Evolutionary conservation across 805 yeast genomes (phyloP).

Genomic region (Blastobotrys chiropterorum): DNA sequence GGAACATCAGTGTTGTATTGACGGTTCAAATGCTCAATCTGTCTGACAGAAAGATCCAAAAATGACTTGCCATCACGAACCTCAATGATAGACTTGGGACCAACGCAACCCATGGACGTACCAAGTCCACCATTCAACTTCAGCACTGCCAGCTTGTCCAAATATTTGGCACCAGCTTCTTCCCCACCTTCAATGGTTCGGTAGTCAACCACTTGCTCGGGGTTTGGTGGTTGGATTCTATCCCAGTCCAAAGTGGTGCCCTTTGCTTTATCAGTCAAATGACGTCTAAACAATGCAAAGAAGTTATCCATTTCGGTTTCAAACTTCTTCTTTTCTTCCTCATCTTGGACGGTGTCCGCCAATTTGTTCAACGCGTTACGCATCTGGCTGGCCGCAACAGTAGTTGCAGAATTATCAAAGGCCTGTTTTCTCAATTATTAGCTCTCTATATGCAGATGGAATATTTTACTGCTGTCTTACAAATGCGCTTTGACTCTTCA

Average conservation of each 20-base stretch:
- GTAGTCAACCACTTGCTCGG: conserved; percentile 85
- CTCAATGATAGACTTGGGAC: conserved; percentile 93
- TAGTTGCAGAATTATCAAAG: conserved; percentile 89
- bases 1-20: conserved; percentile 91
- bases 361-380: conserved; percentile 87
- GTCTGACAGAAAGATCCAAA: conserved; percentile 91
- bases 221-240: conserved; percentile 82
- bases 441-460: neutral
- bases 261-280: conserved; percentile 80
- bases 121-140: conserved; percentile 98
- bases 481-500: conserved; percentile 64
- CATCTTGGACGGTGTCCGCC: conserved; percentile 68
- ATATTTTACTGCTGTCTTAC: conserved; percentile 34
- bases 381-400: conserved; percentile 96
- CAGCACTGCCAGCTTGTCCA: conserved; percentile 85
- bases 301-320: conserved; percentile 93
- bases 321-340: conserved; percentile 43
- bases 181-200: conserved; percentile 37
- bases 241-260: conserved; percentile 90
- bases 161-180: conserved; percentile 38
- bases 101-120: conserved; percentile 99
- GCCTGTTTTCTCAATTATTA: conserved; percentile 37
- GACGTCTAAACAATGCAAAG: conserved; percentile 88
- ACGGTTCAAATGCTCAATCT: conserved; percentile 90
- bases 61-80: conserved; percentile 98